Evolutionary conservation across 495 filamentous ascomycete genomes (phyloP), one percentile per base, ranked within the genome.

Genomic region (Penicillium malachiteum): DNA sequence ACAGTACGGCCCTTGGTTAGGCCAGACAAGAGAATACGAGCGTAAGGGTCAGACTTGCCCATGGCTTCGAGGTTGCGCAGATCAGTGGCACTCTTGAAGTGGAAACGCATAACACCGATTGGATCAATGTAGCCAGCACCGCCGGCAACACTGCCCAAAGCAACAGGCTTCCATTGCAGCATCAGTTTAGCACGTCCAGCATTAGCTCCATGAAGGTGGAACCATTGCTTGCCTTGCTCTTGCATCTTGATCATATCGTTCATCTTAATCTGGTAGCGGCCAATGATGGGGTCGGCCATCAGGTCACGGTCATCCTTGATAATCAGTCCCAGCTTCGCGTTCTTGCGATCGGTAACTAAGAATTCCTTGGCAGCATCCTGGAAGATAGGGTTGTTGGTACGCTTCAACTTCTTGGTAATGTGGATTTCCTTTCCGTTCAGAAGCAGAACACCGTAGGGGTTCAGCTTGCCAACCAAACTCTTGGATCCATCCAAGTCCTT

Each of bases 21-120:
- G 31, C 94, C 93, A 32, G 91, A 95, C 31, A 96, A 81, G 42
- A 97, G 75, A 8, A 97, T 87, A 14, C 92, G 86, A 21, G 83
- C 90, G 64, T 97, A 99, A 0, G 94, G 90, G 69, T 99, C 94
- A 10, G 93, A 97, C 73, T 97, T 97, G 71, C 94, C 95, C 74
- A 99, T 83, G 40, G 90, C 87, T 66, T 99, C 94, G 49, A 97
- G 74, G 68, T 99, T 99, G 43, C 91, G 90, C 17, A 99, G 81
- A 50, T 91, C 79, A 44, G 79, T 81, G 30, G 89, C 94, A 51
- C 81, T 84, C 74, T 88, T 85, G 77, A 97, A 96, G 67, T 99
- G 92, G 58, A 99, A 75, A 54, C 94, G 84, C 84, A 97, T 86
- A 38, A 97, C 92, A 66, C 94, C 94, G 50, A 97, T 88, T 2